A percentile compares a stretch with the other conserved stretches of the same genome.
These are phyloP conservation scores for Physaria fendleri DNA, from an alignment of 345 rosid species.

Conservation along the genomic window DNA sequence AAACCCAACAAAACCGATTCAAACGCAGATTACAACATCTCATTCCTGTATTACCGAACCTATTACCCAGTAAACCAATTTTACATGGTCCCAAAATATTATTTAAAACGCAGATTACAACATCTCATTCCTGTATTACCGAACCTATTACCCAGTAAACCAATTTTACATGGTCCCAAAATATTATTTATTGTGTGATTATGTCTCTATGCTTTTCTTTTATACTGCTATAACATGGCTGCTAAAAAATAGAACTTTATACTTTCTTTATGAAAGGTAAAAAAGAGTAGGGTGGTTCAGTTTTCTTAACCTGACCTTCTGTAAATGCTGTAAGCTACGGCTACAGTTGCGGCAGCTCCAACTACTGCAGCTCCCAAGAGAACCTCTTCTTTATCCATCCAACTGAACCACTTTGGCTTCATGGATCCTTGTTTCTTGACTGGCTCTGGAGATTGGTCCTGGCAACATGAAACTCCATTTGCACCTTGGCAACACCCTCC, in stretches of 20 bases:
- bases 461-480: constrained; percentile 75
- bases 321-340: constrained; percentile 69
- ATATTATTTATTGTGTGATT: too few species aligned
- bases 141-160: too few species aligned
- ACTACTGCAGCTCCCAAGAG: constrained; percentile 53
- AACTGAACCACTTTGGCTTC: constrained; percentile 38
- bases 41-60: too few species aligned
- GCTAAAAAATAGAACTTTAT: too few species aligned
- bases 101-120: too few species aligned
- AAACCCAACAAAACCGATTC: too few species aligned
- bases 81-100: neutral
- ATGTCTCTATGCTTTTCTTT: neutral
- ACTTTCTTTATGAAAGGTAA: neutral
- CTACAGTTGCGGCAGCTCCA: constrained; percentile 67
- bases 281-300: neutral
- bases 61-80: too few species aligned
- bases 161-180: neutral
- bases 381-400: constrained; percentile 58
- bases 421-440: constrained; percentile 26
- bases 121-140: too few species aligned
- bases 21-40: too few species aligned
- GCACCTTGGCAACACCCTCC: constrained; percentile 76
- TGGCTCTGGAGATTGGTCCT: constrained; percentile 37
- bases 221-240: constrained; percentile 15
- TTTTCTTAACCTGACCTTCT: constrained; percentile 54